Evolutionary conservation across 2,329 filamentous ascomycete genomes (phyloP), one percentile per base, ranked within the genome.

Genomic region (Hypoxylon sp.): DNA sequence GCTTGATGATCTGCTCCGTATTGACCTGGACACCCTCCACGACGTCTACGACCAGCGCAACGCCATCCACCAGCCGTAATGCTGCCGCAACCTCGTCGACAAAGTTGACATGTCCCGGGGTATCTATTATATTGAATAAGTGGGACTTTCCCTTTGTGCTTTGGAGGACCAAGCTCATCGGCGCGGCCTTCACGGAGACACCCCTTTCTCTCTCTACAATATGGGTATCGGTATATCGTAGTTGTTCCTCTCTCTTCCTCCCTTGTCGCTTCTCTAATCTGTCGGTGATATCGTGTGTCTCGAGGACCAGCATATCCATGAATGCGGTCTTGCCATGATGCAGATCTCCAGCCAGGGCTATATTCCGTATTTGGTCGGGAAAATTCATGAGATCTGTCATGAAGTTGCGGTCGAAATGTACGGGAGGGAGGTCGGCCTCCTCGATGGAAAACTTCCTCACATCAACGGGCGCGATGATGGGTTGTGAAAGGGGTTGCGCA

Each of bases 11-110:
- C 79, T 98, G 93, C 81, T 99, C 95, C 0, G 96, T 97, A 79
- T 97, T 97, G 75, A 96, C 88, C 82, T 98, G 96, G n/a, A 99
- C 94, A n/a, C 96, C 96, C 80, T 99, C 96, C 1, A 99, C 93
- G 21, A 98, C 93, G 78, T 99, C 96, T 14, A 99, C 94, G 13
- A 99, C 91, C 52, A 99, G 83, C 57, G 97, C 95, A 23, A 98
- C 90, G 65, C 96, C 96, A 77, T 99, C 96, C 3, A 92, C 94
- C 56, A 99, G 82, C 45, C 96, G 89, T 74, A 97, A 84, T 0
- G 94, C 91, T 3, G 94, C 90, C 7, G 96, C 96, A 38, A 99
- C 93, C 80, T 99, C 96, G 78, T 99, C 96, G 45, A 97, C 95
- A 79, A 99, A 99, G 80, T 99, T 98, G 77, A 98, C 96, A 78